phyloP scores from a whole-genome alignment of 352 stramenopile genomes.

The Globisporangium carolinianum region DNA sequence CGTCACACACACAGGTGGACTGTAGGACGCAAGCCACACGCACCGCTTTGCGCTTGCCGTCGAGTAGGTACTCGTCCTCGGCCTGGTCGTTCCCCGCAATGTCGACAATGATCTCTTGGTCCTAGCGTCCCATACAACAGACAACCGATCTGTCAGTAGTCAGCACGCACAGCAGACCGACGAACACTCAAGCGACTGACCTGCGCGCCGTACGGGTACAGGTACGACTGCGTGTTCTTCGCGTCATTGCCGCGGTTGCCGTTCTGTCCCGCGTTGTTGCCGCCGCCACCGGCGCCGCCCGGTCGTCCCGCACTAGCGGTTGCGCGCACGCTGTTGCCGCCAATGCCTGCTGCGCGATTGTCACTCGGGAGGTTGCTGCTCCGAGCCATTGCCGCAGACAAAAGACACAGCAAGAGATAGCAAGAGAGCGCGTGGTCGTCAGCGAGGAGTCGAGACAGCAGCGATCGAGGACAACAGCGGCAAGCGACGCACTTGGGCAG shows the following conservation, averaged over 20 bases:
- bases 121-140: constrained; percentile 11
- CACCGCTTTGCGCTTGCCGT: constrained; percentile 60
- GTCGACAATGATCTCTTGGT: constrained; percentile 85
- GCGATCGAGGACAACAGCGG: too few relatives aligned
- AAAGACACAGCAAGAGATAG: too few relatives aligned
- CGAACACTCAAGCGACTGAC: constrained; percentile 10
- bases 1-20: background rate
- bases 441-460: background rate
- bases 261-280: constrained; percentile 17
- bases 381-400: too few relatives aligned
- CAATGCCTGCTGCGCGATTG: constrained; percentile 72
- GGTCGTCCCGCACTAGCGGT: constrained; percentile 20
- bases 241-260: constrained; percentile 34
- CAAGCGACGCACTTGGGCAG: constrained; percentile 39
- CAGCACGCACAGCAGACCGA: background rate
- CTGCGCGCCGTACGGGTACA: constrained; percentile 72
- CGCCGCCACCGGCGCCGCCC: constrained; percentile 35
- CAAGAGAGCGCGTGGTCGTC: background rate
- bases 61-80: constrained; percentile 78
- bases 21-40: background rate
- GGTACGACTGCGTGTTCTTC: constrained; percentile 73
- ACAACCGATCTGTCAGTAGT: background rate
- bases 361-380: constrained; percentile 77
- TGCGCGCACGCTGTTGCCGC: constrained; percentile 54
- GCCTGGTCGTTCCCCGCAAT: constrained; percentile 68